These are phyloP conservation scores for Davidsoniella neocaledoniae DNA, from an alignment of 2,329 filamentous ascomycete species.

Conservation along the genomic window DNA sequence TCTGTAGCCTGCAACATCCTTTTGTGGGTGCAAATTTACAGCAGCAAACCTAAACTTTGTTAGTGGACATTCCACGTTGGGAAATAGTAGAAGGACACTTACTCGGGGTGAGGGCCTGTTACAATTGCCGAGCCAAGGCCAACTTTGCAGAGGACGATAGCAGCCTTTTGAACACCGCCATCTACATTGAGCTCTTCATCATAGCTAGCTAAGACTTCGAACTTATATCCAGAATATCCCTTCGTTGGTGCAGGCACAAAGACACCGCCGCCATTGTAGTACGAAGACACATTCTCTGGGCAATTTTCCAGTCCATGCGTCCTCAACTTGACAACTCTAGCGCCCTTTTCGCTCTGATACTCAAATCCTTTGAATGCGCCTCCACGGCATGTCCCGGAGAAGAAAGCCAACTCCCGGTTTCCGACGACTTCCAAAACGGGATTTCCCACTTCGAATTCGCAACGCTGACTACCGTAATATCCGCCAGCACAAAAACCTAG, in stretches of 20 bases:
- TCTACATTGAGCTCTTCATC: conserved; percentile 59
- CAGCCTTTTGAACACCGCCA: conserved; percentile 54
- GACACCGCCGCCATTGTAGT: conserved; percentile 89
- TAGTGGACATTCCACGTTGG: conserved; percentile 2
- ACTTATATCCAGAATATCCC: conserved; percentile 27
- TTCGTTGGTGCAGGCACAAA: conserved; percentile 57
- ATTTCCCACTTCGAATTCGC: conserved; percentile 85
- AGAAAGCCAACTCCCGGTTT: conserved; percentile 71
- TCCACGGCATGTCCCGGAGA: conserved; percentile 70
- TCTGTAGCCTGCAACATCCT: conserved; percentile 51
- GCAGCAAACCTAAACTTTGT: conserved; percentile 54
- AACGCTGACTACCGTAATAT: conserved; percentile 68
- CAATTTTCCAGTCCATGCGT: conserved; percentile 40
- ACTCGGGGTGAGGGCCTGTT: conserved; percentile 89
- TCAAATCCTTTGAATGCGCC: conserved; percentile 78
- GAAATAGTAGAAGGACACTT: conserved; percentile 12
- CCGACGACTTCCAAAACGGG: conserved; percentile 63
- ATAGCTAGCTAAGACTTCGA: conserved; percentile 67
- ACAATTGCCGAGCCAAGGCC: conserved; percentile 66
- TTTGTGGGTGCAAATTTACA: conserved; percentile 53
- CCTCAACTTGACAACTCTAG: conserved; percentile 51
- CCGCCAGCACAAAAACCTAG: conserved; percentile 88
- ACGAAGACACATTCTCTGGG: conserved; percentile 51
- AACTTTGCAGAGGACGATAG: conserved; percentile 67
- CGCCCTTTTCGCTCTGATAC: conserved; percentile 76